Evolutionary conservation across 331 rosid genomes (phyloP).

Genomic region (Quercus phellos): DNA sequence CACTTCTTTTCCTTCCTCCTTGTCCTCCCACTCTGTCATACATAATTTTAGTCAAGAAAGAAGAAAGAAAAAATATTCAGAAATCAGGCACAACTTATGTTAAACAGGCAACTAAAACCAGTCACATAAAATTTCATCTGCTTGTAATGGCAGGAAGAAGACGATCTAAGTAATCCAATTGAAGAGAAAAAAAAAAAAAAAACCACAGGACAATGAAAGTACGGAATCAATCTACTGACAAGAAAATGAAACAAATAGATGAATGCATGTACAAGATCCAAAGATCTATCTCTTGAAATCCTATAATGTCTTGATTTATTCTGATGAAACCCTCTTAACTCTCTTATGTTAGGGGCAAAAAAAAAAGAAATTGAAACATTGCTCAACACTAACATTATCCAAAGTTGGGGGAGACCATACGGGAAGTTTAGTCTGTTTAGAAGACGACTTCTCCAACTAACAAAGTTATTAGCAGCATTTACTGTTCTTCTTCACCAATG

Average conservation of each 20-base stretch:
- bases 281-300: not conserved
- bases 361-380: too few species aligned
- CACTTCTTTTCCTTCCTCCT: conserved; percentile 75
- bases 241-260: not conserved
- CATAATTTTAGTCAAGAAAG: conserved; percentile 9
- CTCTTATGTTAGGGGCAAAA: too few species aligned
- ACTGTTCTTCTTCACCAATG: too few species aligned
- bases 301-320: too few species aligned
- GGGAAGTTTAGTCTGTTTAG: too few species aligned
- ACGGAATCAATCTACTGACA: not conserved
- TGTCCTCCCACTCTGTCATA: conserved; percentile 62
- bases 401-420: too few species aligned
- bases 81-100: not conserved
- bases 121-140: not conserved
- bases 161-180: too few species aligned
- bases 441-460: too few species aligned
- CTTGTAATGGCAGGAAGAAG: not conserved
- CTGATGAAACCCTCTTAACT: too few species aligned
- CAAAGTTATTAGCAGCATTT: too few species aligned
- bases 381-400: too few species aligned
- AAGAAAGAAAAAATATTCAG: conserved; percentile 7
- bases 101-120: not conserved
- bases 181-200: not conserved
- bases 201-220: not conserved
- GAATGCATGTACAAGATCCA: not conserved